Evolutionary conservation across 2,329 filamentous ascomycete genomes (phyloP).

Genomic region (Metarhizium guizhouense): DNA sequence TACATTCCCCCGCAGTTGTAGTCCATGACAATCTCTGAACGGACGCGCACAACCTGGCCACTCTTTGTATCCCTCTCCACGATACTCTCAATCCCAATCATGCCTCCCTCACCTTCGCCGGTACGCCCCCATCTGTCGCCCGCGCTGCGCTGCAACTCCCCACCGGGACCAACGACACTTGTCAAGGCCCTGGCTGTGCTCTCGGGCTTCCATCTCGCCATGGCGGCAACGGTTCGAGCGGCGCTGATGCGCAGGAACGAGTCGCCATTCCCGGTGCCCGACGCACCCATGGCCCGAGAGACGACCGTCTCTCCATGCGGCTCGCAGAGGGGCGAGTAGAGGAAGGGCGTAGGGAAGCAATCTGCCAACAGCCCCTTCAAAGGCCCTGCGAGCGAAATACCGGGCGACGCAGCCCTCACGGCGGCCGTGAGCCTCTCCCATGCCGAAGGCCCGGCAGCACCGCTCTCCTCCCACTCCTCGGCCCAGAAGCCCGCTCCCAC

Average conservation of each 20-base stretch:
- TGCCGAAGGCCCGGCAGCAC: constrained; percentile 12
- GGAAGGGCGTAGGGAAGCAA: constrained; percentile 45
- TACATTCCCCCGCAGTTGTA: constrained; percentile 89
- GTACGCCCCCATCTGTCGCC: constrained; percentile 63
- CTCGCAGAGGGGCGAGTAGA: constrained; percentile 24
- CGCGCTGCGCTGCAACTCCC: constrained; percentile 67
- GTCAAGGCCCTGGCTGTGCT: constrained; percentile 50
- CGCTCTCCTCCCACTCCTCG: constrained; percentile 60
- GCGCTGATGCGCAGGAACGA: constrained; percentile 70
- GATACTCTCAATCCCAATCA: constrained; percentile 68
- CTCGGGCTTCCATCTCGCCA: constrained; percentile 53
- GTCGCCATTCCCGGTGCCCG: constrained; percentile 82
- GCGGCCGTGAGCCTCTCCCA: constrained; percentile 8
- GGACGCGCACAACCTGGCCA: constrained; percentile 31
- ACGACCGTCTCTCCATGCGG: background rate
- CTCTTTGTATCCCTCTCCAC: constrained; percentile 32
- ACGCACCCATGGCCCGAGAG: constrained; percentile 47
- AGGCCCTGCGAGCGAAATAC: constrained; percentile 20
- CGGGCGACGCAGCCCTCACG: background rate
- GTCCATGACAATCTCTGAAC: constrained; percentile 57
- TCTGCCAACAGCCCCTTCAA: constrained; percentile 45
- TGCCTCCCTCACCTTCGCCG: constrained; percentile 74
- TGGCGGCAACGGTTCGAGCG: constrained; percentile 61
- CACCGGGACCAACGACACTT: constrained; percentile 59
- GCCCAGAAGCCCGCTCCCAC: constrained; percentile 86